A percentile compares a stretch with the other conserved stretches of the same genome.
phyloP scores from a whole-genome alignment of 2,329 filamentous ascomycete species.

The Apiospora marii region DNA sequence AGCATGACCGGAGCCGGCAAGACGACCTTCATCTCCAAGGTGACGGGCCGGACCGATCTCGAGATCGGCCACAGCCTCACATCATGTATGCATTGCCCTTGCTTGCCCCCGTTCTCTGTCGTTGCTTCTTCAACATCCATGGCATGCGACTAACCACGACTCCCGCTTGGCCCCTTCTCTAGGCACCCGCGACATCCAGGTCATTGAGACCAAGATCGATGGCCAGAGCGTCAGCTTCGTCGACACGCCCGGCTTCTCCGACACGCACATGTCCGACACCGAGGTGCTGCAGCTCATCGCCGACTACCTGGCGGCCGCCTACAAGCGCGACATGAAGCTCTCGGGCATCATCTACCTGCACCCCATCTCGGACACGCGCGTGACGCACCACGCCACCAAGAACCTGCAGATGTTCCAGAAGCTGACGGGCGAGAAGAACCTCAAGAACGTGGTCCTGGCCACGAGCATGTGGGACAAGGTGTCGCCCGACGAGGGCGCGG shows the following conservation, averaged over 20 bases:
- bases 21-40: constrained; percentile 47
- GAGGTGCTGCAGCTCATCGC: constrained; percentile 54
- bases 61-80: constrained; percentile 44
- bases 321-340: constrained; percentile 43
- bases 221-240: constrained; percentile 44
- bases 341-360: constrained; percentile 56
- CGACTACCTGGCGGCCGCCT: constrained; percentile 44
- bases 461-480: constrained; percentile 54
- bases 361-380: constrained; percentile 50
- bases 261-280: constrained; percentile 51
- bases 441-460: constrained; percentile 50
- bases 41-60: constrained; percentile 42
- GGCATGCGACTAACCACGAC: not conserved
- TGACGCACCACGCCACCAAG: constrained; percentile 47
- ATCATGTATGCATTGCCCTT: constrained; percentile 37
- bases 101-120: constrained; percentile 21
- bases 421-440: constrained; percentile 49
- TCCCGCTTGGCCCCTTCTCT: not conserved
- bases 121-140: not conserved
- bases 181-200: constrained; percentile 42
- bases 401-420: constrained; percentile 54
- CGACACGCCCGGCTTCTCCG: constrained; percentile 58
- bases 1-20: constrained; percentile 48
- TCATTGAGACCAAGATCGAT: constrained; percentile 39
- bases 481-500: constrained; percentile 32